Conservation (phyloP, 139 green algal genomes). For the Chlamydomonas applanata region DNA sequence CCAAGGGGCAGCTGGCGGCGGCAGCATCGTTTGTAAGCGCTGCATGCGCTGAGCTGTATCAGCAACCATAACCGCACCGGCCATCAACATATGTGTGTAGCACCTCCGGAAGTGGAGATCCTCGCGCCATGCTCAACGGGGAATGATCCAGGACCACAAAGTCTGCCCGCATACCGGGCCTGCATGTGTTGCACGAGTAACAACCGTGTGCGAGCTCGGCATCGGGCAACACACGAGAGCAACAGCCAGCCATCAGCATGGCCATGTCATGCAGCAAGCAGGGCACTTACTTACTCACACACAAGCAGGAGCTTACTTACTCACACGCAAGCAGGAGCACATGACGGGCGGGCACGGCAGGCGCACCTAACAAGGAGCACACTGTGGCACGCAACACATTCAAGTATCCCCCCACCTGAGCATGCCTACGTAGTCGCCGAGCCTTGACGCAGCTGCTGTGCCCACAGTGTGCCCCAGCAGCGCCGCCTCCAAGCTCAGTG, state of each 20-base stretch:
- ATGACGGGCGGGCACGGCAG: too few species aligned
- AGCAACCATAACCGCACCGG: slow-evolving; percentile 17
- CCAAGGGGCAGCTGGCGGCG: too few species aligned
- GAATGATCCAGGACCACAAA: slow-evolving; percentile 54
- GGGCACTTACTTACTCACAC: too few species aligned
- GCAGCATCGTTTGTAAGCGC: background rate
- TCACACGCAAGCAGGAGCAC: too few species aligned
- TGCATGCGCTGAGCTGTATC: too few species aligned
- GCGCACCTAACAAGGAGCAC: too few species aligned
- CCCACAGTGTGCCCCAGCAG: slow-evolving; percentile 45
- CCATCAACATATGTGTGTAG: slow-evolving; percentile 43
- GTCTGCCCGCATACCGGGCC: slow-evolving; percentile 45
- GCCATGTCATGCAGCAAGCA: too few species aligned
- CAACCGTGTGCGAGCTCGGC: too few species aligned
- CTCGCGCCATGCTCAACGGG: slow-evolving; percentile 9
- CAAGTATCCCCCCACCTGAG: slow-evolving; percentile 26
- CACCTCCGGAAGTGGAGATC: slow-evolving; percentile 20
- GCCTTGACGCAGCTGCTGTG: slow-evolving; percentile 16
- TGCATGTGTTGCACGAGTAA: slow-evolving; percentile 13
- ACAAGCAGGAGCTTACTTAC: too few species aligned
- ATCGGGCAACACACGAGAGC: too few species aligned
- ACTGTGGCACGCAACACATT: background rate
- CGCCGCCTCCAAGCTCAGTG: slow-evolving; percentile 26
- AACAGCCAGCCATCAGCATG: background rate
- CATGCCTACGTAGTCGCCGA: slow-evolving; percentile 30